Conservation (phyloP, 192 early-diverging fungal species). For the Coemansia sp. region DNA sequence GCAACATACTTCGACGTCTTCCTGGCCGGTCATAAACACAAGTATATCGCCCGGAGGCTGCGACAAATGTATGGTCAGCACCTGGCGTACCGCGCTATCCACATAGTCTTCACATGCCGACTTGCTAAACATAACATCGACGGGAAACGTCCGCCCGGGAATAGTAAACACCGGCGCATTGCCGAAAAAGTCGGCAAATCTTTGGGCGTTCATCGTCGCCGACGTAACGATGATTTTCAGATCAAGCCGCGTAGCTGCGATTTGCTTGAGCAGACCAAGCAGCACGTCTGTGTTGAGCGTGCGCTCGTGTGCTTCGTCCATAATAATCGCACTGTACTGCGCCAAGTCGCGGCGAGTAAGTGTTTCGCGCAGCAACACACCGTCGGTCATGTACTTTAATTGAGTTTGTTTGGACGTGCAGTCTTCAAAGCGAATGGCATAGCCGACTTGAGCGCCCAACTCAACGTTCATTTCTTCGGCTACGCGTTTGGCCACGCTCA, state of each 20-base stretch:
- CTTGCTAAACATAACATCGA: constrained; percentile 92
- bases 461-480: constrained; percentile 93
- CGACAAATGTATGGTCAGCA: constrained; percentile 93
- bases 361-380: constrained; percentile 92
- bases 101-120: constrained; percentile 94
- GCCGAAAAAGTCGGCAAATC: constrained; percentile 88
- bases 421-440: constrained; percentile 98
- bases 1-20: constrained; percentile 91
- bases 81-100: constrained; percentile 88
- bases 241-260: constrained; percentile 77
- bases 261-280: constrained; percentile 88
- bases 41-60: constrained; percentile 93
- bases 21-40: constrained; percentile 96
- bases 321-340: constrained; percentile 89
- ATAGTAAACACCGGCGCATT: constrained; percentile 94
- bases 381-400: constrained; percentile 99
- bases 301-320: constrained; percentile 99
- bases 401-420: constrained; percentile 85
- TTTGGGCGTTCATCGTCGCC: constrained; percentile 93
- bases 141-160: constrained; percentile 92
- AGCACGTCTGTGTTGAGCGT: constrained; percentile 95
- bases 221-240: constrained; percentile 95
- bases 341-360: constrained; percentile 78
- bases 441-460: constrained; percentile 93
- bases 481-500: constrained; percentile 98